These are phyloP conservation scores for Silene uniflora DNA, from an alignment of 148 eudicot genomes.

Conservation along the genomic window DNA sequence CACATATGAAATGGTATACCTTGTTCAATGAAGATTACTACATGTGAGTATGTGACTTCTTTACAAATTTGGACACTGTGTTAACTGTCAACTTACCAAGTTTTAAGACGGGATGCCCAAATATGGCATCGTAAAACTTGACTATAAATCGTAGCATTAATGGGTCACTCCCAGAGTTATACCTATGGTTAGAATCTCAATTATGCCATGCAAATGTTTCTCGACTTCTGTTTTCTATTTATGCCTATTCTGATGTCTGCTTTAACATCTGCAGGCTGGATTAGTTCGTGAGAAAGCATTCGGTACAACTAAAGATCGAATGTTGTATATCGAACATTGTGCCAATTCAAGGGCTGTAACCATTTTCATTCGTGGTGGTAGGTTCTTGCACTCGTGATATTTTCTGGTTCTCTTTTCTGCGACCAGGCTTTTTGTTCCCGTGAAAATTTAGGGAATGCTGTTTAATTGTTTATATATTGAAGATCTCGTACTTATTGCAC, in stretches of 20 bases:
- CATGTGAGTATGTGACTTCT: background rate
- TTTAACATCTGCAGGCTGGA: slow-evolving; percentile 60
- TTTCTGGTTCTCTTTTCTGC: background rate
- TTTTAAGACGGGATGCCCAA: background rate
- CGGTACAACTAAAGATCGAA: slow-evolving; percentile 92
- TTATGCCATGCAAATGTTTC: background rate
- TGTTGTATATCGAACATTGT: slow-evolving; percentile 95
- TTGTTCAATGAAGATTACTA: background rate
- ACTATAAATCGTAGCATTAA: background rate
- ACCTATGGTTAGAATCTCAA: background rate
- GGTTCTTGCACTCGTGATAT: slow-evolving; percentile 20
- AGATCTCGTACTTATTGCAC: background rate
- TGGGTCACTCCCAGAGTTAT: background rate
- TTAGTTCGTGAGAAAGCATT: slow-evolving; percentile 92
- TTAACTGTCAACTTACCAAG: background rate
- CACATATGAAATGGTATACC: background rate
- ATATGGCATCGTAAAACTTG: background rate
- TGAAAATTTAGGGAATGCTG: background rate
- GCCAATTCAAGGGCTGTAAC: slow-evolving; percentile 97
- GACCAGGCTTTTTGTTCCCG: background rate
- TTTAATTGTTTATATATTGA: background rate
- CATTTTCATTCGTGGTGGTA: slow-evolving; percentile 94
- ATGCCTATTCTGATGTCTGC: slow-evolving; percentile 3
- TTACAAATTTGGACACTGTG: background rate
- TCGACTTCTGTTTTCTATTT: background rate